A percentile compares a stretch with the other conserved stretches of the same genome.
Evolutionary conservation across 129 eudicot species (phyloP).

Genomic region (Saussurea involucrata): DNA sequence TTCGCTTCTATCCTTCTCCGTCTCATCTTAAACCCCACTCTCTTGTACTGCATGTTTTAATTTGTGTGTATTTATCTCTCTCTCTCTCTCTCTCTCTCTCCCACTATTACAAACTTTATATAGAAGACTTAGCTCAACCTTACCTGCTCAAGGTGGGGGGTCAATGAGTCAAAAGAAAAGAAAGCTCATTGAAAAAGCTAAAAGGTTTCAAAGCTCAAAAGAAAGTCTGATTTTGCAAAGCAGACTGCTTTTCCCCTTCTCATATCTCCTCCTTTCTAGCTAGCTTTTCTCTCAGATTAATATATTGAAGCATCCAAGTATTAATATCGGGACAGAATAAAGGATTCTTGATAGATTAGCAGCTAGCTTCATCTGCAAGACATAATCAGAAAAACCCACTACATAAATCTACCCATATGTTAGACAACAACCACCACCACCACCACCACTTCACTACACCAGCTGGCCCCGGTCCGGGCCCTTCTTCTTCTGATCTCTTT

Average conservation of each 20-base stretch:
- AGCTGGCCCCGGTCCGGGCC: slow-evolving; percentile 31
- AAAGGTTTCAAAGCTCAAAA: slow-evolving; percentile 41
- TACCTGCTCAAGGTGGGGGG: slow-evolving; percentile 74
- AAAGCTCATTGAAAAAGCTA: slow-evolving; percentile 53
- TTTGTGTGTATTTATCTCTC: background rate
- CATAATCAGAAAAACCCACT: slow-evolving; percentile 13
- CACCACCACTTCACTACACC: slow-evolving; percentile 27
- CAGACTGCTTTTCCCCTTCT: slow-evolving; percentile 21
- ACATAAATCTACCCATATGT: slow-evolving; percentile 45
- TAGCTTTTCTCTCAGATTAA: slow-evolving; percentile 13
- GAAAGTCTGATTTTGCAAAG: slow-evolving; percentile 40
- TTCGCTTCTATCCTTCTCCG: slow-evolving; percentile 39
- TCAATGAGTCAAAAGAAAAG: slow-evolving; percentile 48
- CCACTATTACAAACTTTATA: slow-evolving; percentile 27
- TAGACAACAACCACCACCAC: slow-evolving; percentile 40
- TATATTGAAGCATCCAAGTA: slow-evolving; percentile 22
- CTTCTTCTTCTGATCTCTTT: slow-evolving; percentile 54
- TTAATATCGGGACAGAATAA: slow-evolving; percentile 21
- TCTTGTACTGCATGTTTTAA: slow-evolving; percentile 22
- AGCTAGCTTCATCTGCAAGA: slow-evolving; percentile 39
- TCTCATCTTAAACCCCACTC: slow-evolving; percentile 41
- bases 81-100: slow-evolving; percentile 4
- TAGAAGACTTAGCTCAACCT: slow-evolving; percentile 62
- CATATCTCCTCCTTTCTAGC: background rate
- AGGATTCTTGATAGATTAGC: slow-evolving; percentile 30